Conservation (phyloP, 148 eudicot genomes). For the Pouteria glomerata region DNA sequence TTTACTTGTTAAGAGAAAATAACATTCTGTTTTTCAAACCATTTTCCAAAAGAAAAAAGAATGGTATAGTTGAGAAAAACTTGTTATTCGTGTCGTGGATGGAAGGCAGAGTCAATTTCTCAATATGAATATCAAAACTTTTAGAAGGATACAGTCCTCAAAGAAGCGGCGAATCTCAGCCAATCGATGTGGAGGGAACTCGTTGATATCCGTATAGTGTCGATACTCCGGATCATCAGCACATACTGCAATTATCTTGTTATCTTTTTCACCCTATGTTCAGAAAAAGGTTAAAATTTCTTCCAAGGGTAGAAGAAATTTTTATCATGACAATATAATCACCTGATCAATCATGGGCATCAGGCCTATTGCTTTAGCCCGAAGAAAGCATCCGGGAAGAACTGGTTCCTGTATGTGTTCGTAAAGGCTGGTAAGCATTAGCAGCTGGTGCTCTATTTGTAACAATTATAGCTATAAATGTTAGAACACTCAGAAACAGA, state of each 20-base stretch:
- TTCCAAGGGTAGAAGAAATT: neutral
- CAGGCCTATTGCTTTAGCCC: conserved; percentile 78
- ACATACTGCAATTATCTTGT: conserved; percentile 81
- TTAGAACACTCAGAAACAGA: neutral
- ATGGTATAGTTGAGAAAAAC: neutral
- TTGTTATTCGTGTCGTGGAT: neutral
- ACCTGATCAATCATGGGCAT: conserved; percentile 95
- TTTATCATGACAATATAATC: neutral
- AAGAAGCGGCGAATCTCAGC: conserved; percentile 85
- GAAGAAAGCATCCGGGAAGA: conserved; percentile 78
- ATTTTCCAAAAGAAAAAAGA: neutral
- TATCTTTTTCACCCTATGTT: conserved; percentile 73
- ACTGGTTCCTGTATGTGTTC: conserved; percentile 56
- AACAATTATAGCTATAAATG: neutral
- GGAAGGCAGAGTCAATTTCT: neutral
- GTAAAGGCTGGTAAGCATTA: conserved; percentile 3
- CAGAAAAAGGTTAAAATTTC: conserved; percentile 10
- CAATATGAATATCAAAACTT: neutral
- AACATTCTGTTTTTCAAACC: neutral
- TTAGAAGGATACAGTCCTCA: conserved; percentile 72
- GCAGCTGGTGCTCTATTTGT: neutral
- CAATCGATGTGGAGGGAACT: conserved; percentile 83
- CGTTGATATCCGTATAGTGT: conserved; percentile 63
- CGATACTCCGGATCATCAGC: conserved; percentile 84
- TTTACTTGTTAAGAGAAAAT: conserved; percentile 22